A percentile compares a stretch with the other conserved stretches of the same genome.
phyloP scores from a whole-genome alignment of 73 alveolate species.

The Blepharisma stoltei region DNA sequence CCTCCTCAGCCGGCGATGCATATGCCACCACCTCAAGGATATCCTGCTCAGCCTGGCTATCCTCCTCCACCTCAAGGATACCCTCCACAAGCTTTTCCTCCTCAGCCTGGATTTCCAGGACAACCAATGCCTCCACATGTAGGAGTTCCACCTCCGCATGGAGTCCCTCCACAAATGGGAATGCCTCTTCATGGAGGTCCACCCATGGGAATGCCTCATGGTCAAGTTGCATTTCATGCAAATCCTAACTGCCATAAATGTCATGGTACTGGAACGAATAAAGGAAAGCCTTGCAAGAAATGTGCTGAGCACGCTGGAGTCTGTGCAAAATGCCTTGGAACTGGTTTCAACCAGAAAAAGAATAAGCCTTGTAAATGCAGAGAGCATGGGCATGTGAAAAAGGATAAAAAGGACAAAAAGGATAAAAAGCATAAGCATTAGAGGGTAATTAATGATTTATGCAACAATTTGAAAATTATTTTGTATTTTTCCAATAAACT shows the following conservation, averaged over 20 bases:
- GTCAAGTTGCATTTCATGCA: no score
- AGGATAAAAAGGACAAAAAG: neutral
- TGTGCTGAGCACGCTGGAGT: conserved; percentile 16
- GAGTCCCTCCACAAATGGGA: neutral
- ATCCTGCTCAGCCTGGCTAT: neutral
- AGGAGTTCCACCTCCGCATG: no score
- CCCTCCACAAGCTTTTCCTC: neutral
- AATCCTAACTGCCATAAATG: conserved; percentile 43
- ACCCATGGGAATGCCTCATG: conserved; percentile 26
- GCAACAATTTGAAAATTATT: no score
- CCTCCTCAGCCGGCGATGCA: neutral
- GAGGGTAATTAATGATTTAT: no score
- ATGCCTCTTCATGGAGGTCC: neutral
- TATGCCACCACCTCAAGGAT: neutral
- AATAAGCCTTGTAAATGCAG: conserved; percentile 36
- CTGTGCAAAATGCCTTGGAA: conserved; percentile 39
- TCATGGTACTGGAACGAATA: conserved; percentile 44
- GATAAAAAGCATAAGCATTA: no score
- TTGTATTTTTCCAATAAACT: no score
- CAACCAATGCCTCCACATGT: no score
- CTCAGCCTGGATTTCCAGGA: neutral
- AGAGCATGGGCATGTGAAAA: neutral
- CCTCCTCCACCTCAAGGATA: neutral
- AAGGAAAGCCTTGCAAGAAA: conserved; percentile 29
- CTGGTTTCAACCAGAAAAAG: conserved; percentile 35